Evolutionary conservation across 2,329 filamentous ascomycete species (phyloP).

Genomic region (Penicillium decumbens): DNA sequence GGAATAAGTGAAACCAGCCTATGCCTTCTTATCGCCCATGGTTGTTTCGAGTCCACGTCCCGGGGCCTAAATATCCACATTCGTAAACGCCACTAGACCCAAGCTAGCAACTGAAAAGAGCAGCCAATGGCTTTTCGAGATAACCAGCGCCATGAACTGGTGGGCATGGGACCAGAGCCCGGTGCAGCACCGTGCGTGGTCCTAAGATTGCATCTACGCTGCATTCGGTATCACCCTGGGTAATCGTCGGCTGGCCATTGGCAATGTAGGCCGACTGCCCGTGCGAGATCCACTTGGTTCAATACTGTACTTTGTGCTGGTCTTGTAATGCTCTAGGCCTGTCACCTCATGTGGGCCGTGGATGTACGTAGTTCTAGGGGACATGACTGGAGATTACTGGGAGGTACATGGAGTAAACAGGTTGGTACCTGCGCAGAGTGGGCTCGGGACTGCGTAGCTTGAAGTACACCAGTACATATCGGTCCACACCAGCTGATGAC

Average conservation of each 20-base stretch:
- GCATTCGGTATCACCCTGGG: slow-evolving; percentile 18
- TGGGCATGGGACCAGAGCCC: slow-evolving; percentile 1
- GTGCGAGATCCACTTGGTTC: slow-evolving; percentile 12
- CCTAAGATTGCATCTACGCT: slow-evolving; percentile 19
- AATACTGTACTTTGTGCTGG: not conserved
- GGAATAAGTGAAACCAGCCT: not conserved
- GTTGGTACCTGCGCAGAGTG: not conserved
- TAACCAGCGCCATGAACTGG: slow-evolving; percentile 18
- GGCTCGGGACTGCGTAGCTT: not conserved
- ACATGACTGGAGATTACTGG: not conserved
- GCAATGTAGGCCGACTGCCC: slow-evolving; percentile 2
- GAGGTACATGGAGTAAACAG: not conserved
- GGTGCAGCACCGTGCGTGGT: slow-evolving; percentile 18
- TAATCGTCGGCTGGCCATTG: slow-evolving; percentile 15
- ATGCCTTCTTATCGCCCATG: not conserved
- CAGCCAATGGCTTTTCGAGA: slow-evolving; percentile 7
- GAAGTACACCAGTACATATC: not conserved
- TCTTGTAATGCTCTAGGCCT: not conserved
- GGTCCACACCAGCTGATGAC: not conserved
- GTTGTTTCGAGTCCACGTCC: not conserved
- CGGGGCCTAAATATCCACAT: not conserved
- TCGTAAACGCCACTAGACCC: slow-evolving; percentile 9
- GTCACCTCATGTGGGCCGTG: not conserved
- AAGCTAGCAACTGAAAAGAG: slow-evolving; percentile 9
- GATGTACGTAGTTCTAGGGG: not conserved